These are phyloP conservation scores for Hapsidospora chrysogenum DNA, from an alignment of 495 filamentous ascomycete genomes.

Conservation along the genomic window DNA sequence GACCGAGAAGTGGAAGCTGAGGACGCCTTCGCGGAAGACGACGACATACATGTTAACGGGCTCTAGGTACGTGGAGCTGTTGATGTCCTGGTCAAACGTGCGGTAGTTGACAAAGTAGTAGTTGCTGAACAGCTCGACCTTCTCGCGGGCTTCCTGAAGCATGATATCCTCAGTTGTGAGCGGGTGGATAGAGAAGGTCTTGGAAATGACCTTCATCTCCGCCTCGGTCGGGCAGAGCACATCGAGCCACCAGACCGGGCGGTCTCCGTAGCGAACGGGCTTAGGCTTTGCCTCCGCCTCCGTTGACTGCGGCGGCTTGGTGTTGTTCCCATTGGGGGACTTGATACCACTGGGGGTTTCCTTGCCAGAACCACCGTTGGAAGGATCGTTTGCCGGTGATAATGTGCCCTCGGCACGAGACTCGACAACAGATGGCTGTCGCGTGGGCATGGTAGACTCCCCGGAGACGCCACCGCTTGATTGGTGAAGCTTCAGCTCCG, in stretches of 20 bases:
- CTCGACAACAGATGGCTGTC: slow-evolving; percentile 17
- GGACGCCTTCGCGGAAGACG: slow-evolving; percentile 86
- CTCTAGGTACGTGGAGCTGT: slow-evolving; percentile 76
- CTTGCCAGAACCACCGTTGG: neutral
- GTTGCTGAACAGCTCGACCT: slow-evolving; percentile 90
- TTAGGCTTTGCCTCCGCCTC: slow-evolving; percentile 12
- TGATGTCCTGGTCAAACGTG: slow-evolving; percentile 84
- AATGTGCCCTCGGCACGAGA: slow-evolving; percentile 6
- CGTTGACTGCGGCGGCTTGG: slow-evolving; percentile 7
- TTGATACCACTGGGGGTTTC: slow-evolving; percentile 11
- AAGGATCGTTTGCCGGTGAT: neutral
- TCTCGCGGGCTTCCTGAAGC: slow-evolving; percentile 91
- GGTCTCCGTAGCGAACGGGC: slow-evolving; percentile 60
- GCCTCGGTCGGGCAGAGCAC: slow-evolving; percentile 75
- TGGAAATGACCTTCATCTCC: slow-evolving; percentile 83
- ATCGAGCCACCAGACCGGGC: slow-evolving; percentile 93
- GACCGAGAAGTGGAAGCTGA: slow-evolving; percentile 90
- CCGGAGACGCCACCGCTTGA: slow-evolving; percentile 9
- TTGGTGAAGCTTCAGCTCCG: too few species aligned
- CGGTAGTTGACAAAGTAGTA: slow-evolving; percentile 99
- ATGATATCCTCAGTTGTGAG: slow-evolving; percentile 93
- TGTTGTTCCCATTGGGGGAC: slow-evolving; percentile 10
- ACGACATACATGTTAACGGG: slow-evolving; percentile 96
- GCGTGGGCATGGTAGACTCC: slow-evolving; percentile 11
- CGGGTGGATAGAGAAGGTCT: slow-evolving; percentile 88